Base-by-base conservation (phyloP, 2,329 filamentous ascomycete species). In the Arachnopeziza araneosa region DNA sequence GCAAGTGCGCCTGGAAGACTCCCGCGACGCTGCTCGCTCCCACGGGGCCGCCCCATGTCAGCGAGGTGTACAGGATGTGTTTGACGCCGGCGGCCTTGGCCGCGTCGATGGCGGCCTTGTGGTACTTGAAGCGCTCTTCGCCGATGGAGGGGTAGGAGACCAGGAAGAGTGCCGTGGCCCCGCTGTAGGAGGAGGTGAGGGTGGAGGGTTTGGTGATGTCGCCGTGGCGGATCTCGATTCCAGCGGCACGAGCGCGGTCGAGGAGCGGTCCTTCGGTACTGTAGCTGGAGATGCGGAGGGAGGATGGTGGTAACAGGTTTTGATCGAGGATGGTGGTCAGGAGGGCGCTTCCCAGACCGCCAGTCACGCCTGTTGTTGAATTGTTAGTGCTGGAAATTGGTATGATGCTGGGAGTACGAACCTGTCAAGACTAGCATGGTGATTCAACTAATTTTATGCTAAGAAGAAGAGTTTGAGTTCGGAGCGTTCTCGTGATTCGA, bases 1-100 rank as follows among this genome's bases (percentile, higher is more conserved):
- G 49, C 19, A 63, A 24, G 49, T 66, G 64, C 6, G 64, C 64
- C n/a, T 56, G 55, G 57, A 65, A 62, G 5, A 66, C 63, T 1
- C 61, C 63, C 6, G 64, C 26, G 10, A 48, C 19, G 19, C 26
- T 36, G 21, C 19, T 26, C 17, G 55, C 30, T 22, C 58, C 61
- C 4, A 64, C 56, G 0, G 51, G 19, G 12, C 61, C 63, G 26
- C 61, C 63, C 48, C 62, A 66, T 1, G 64, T 60, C 1, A 75
- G 64, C 0, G 73, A 73, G 1, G 69, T 71, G 64, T 70, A 75
- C 54, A 74, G 66, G 17, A 75, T 32, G 49, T 75, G 71, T 36
- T 72, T 62, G 1, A 75, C 73, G 0, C 69, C 69, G 4, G 67
- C 67, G 10, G 67, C 63, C 48, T 66, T 61, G 21, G 70, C 70